Evolutionary conservation across 176 grass and related monocot species (phyloP), one percentile per base, ranked within the genome.

Genomic region (Oryza officinalis): DNA sequence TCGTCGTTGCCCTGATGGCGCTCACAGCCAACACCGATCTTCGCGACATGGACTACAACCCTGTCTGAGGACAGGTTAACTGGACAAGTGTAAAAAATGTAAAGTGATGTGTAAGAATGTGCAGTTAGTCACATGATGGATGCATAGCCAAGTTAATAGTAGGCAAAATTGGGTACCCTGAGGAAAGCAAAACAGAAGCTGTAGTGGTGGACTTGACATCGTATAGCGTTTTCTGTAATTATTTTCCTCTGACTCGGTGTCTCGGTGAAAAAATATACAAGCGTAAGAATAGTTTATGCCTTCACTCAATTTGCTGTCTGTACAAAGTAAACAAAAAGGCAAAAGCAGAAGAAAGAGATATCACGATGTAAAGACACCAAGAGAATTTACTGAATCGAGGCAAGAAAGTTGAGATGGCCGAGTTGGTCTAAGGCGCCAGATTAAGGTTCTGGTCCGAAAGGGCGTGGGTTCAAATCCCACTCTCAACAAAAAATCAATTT

Each of bases 401-500:
- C 33, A 38, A 38, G 37, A 4, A 25, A 27, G 72, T 90, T 87
- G 91, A 87, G 87, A 88, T 93, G 88, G 88, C 81, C 82, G 91
- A 91, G 88, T 88, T 83, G 88, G 88, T 88, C 85, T 88, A 93
- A 88, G 87, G 81, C 81, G 77, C 85, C 82, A 86, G 77, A 86
- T 82, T 92, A 92, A 89, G 91, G 80, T 87, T 93, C 85, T 87
- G 84, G 83, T 92, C 78, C 73, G 84, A 85, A 94, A 91, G 84
- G 81, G 90, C 86, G 88, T 96, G 91, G 86, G 84, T 97, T 97
- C 89, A 92, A 88, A 85, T 85, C 82, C 86, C 85, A 85, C 85
- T 85, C 75, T 88, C 76, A 91, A 82, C 75, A 81, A 54, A 46
- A 46, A 46, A 2, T 13, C 3, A 18, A 1, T 1, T 22, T 64